Base-by-base conservation (phyloP, 1,284 basidiomycete species). In the Phaffia rhodozyma region DNA sequence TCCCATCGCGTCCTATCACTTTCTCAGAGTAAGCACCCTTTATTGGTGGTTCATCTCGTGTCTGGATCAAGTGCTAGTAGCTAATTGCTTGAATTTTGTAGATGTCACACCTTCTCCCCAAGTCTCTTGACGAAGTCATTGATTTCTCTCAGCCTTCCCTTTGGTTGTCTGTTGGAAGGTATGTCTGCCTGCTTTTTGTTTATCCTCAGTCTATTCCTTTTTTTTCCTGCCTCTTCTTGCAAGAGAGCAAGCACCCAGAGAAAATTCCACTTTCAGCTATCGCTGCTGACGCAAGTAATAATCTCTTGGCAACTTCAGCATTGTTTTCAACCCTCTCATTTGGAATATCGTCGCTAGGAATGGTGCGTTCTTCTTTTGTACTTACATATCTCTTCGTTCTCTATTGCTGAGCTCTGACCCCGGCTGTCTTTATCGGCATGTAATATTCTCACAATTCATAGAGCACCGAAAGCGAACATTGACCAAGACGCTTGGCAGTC, bases 301-400 rank as follows among this genome's bases (percentile, higher is more conserved):
- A 18, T 23, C 27, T 50, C 13, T 55, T 32, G 25, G 43, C 23
- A 18, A 30, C 29, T 30, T n/a, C 47, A 65, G 63, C 38, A 86
- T 91, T 58, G 72, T 83, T 20, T 94, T 96, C 79, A 97, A 97
- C 72, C 93, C 93, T 0, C 83, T 85, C 1, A 93, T 89, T 70
- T 97, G 93, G 94, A 97, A 97, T 77, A 85, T 92, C 67, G 84
- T 93, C 47, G 93, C 93, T 30, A 85, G 86, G 66, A 91, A 94
- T 78, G 93, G 92, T 92, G 65, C 64, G 81, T 78, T 11, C 20
- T 56, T 48, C 9, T 23, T 49, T 6, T 51, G 13, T 23, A 60
- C 29, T 5, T 60, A 16, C 16, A 2, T 27, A 51, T 60, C 47
- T 38, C 53, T 53, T 57, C 50, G 34, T n/a, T 20, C 13, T 13